A percentile compares a stretch with the other conserved stretches of the same genome.
phyloP scores from a whole-genome alignment of 306 rosid species.

The Calophaca sinica region DNA sequence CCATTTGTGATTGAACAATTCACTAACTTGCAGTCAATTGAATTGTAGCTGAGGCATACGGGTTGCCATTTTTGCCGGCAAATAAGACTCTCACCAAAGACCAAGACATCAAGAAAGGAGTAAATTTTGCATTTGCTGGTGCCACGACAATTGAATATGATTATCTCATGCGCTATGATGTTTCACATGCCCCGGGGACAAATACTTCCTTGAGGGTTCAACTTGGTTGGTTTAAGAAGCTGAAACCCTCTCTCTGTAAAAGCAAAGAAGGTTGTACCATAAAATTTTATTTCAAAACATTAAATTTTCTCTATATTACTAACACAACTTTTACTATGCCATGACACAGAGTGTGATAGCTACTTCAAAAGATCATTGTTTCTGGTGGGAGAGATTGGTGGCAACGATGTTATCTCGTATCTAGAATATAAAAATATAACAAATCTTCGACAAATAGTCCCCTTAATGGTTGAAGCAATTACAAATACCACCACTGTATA shows the following conservation, averaged over 20 bases:
- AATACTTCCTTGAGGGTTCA: constrained; percentile 46
- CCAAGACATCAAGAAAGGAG: constrained; percentile 41
- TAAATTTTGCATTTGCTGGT: constrained; percentile 64
- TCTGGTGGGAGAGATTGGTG: constrained; percentile 8
- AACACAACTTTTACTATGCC: neutral
- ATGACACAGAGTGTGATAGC: neutral
- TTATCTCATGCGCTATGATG: constrained; percentile 10
- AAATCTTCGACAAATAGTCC: neutral
- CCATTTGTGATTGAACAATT: neutral
- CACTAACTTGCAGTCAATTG: neutral
- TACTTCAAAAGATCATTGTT: constrained; percentile 7
- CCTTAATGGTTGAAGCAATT: neutral
- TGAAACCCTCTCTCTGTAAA: constrained; percentile 53
- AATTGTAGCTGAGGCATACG: constrained; percentile 57
- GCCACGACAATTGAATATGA: constrained; percentile 54
- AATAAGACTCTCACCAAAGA: constrained; percentile 18
- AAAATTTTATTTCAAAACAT: neutral
- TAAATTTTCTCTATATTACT: neutral
- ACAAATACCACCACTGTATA: neutral
- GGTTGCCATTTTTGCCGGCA: constrained; percentile 55
- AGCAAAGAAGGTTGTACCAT: neutral
- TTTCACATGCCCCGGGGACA: neutral
- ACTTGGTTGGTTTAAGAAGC: constrained; percentile 58
- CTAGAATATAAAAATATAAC: neutral
- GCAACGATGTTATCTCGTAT: neutral